Percentiles rank a stretch among this genome's conserved stretches.
phyloP scores from a whole-genome alignment of 2,329 filamentous ascomycete species.

The Claviceps fusiformis region DNA sequence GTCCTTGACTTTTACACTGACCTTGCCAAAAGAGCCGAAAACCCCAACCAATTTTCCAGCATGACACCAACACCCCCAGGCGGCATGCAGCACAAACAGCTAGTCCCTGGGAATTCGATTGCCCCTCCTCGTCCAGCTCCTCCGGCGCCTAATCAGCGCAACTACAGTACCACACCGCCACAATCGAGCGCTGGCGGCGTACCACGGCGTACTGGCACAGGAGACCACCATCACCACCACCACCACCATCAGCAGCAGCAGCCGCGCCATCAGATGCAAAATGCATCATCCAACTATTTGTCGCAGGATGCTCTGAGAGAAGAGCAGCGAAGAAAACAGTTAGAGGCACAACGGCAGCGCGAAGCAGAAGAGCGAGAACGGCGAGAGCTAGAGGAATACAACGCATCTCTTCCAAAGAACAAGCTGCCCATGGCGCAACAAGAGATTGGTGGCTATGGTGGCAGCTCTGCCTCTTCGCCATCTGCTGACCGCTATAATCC shows the following conservation, averaged over 20 bases:
- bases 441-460: slow-evolving; percentile 63
- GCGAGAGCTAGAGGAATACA: slow-evolving; percentile 75
- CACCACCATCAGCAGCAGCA: slow-evolving; percentile 29
- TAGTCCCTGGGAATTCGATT: slow-evolving; percentile 43
- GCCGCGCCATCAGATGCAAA: slow-evolving; percentile 45
- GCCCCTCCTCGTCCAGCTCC: slow-evolving; percentile 57
- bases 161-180: slow-evolving; percentile 24
- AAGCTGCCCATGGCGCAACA: slow-evolving; percentile 75
- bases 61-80: slow-evolving; percentile 54
- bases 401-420: slow-evolving; percentile 73
- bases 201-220: slow-evolving; percentile 27
- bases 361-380: slow-evolving; percentile 54
- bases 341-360: slow-evolving; percentile 41
- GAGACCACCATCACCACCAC: slow-evolving; percentile 15
- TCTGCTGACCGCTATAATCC: slow-evolving; percentile 69
- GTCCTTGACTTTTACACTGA: slow-evolving; percentile 78
- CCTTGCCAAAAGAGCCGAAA: slow-evolving; percentile 61
- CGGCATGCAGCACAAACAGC: slow-evolving; percentile 45
- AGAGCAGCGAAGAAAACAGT: slow-evolving; percentile 48
- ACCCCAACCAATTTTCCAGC: slow-evolving; percentile 54
- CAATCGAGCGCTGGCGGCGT: slow-evolving; percentile 21
- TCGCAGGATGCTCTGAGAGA: slow-evolving; percentile 37
- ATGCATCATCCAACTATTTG: slow-evolving; percentile 39
- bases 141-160: slow-evolving; percentile 25
- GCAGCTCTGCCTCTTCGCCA: slow-evolving; percentile 25